phyloP scores from a whole-genome alignment of 257 asterid genomes.

The Oldenlandia corymbosa region DNA sequence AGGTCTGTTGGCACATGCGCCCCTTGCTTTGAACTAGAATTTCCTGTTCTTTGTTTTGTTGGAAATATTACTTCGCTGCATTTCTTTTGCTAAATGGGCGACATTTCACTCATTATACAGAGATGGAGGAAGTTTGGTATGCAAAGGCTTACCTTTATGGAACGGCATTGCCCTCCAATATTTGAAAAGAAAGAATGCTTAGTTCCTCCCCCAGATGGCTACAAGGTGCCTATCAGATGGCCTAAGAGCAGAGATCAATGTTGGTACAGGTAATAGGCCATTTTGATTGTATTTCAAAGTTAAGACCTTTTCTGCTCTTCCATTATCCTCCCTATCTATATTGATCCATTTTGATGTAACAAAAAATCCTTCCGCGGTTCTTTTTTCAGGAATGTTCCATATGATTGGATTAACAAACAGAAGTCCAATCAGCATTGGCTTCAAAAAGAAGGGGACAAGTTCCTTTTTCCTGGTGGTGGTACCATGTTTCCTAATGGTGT shows the following conservation, averaged over 20 bases:
- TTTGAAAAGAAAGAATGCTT: slow-evolving; percentile 73
- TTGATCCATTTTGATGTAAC: not conserved
- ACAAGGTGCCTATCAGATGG: slow-evolving; percentile 75
- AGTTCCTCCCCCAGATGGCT: slow-evolving; percentile 87
- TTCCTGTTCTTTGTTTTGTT: not conserved
- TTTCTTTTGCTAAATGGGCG: not conserved
- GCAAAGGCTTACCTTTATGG: slow-evolving; percentile 62
- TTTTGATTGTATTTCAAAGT: not conserved
- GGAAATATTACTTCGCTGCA: not conserved
- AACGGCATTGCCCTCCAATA: slow-evolving; percentile 88
- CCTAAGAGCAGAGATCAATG: slow-evolving; percentile 80
- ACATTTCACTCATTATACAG: slow-evolving; percentile 25
- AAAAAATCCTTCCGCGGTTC: not conserved
- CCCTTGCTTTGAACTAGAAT: not conserved
- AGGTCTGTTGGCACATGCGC: no score
- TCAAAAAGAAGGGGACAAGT: slow-evolving; percentile 88
- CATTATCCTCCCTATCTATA: not conserved
- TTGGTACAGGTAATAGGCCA: slow-evolving; percentile 69
- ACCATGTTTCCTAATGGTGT: slow-evolving; percentile 98
- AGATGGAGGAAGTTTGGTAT: slow-evolving; percentile 67
- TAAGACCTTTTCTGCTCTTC: not conserved
- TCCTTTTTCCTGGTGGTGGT: slow-evolving; percentile 96
- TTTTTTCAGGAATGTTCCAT: slow-evolving; percentile 76
- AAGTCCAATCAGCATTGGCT: slow-evolving; percentile 97
- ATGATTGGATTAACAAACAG: slow-evolving; percentile 93